Conservation (phyloP, 805 yeast genomes). For the Lipomyces sp. region DNA sequence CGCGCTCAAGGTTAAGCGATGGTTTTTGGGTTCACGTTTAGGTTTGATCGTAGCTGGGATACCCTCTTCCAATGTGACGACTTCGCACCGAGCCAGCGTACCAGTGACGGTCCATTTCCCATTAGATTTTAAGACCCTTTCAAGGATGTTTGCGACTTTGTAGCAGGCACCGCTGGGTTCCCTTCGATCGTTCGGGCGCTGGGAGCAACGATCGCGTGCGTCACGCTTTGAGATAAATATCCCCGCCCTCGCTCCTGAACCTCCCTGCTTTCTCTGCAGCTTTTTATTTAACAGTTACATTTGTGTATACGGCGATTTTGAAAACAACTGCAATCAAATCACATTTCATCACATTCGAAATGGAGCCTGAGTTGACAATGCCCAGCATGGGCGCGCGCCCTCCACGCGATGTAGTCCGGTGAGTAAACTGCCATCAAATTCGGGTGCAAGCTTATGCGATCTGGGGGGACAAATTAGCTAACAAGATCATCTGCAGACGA, state of each 20-base stretch:
- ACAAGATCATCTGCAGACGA: conserved; percentile 2
- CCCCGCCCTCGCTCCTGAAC: background rate
- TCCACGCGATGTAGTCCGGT: conserved; percentile 5
- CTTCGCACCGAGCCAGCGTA: background rate
- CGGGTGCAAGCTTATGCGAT: background rate
- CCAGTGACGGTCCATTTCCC: background rate
- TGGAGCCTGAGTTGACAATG: conserved; percentile 4
- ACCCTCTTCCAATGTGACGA: background rate
- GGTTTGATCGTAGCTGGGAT: background rate
- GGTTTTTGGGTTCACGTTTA: background rate
- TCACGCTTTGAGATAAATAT: background rate
- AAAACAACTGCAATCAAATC: background rate
- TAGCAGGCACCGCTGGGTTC: background rate
- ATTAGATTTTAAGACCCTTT: background rate
- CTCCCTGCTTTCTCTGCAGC: background rate
- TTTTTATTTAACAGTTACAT: background rate
- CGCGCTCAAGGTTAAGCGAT: conserved; percentile 2
- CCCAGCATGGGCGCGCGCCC: conserved; percentile 10
- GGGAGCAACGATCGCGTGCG: conserved; percentile 1
- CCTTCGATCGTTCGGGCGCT: background rate
- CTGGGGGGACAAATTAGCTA: background rate
- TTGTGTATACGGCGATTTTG: background rate
- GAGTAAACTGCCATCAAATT: background rate
- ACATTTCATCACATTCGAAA: background rate
- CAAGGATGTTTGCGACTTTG: background rate